Base-by-base conservation (phyloP, 1,139 yeast species). In the Hyphopichia pseudoburtonii region DNA sequence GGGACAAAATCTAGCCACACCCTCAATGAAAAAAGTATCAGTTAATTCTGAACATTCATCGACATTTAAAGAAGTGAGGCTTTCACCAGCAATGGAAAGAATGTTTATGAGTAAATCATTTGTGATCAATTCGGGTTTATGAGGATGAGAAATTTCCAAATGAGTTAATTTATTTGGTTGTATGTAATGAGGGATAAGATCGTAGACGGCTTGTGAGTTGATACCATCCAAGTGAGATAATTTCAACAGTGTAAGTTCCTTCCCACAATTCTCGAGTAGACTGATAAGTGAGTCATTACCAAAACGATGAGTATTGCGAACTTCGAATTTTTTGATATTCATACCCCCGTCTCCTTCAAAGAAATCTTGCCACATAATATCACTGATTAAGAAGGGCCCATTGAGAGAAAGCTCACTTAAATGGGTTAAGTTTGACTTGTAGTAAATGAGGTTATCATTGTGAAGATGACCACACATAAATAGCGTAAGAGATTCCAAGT, bases 401-500 rank as follows among this genome's bases (percentile, higher is more conserved):
- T 90, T 89, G 25, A 92, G 63, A 12, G 75, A 64, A 8, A 90
- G 45, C 10, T 74, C 66, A 9, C 56, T 65, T 37, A 94, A 64
- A 21, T 75, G 58, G 1, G 64, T 63, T 33, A 90, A 65, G 43
- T 87, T 82, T 10, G 78, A 63, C 9, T 78, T 73, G 44, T 75
- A 78, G 52, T 86, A 84, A 17, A 67, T 56, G 42, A 92, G 57
- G 41, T 86, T 84, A 46, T 83, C 89, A 56, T 86, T 86, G 49
- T 84, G 89, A 28, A 92, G 64, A 50, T 86, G 94, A 3, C 98
- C 98, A 65, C 97, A 92, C 97, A 89, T 90, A 42, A 80, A 80
- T 33, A 92, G 65, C 0, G 84, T 83, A 29, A 92, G 60, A 2
- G 71, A 62, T 46, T 77, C 81, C 3, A 92, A 46, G 28, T 82